Evolutionary conservation across 2,329 filamentous ascomycete species (phyloP).

Genomic region (Aspergillus sp.): DNA sequence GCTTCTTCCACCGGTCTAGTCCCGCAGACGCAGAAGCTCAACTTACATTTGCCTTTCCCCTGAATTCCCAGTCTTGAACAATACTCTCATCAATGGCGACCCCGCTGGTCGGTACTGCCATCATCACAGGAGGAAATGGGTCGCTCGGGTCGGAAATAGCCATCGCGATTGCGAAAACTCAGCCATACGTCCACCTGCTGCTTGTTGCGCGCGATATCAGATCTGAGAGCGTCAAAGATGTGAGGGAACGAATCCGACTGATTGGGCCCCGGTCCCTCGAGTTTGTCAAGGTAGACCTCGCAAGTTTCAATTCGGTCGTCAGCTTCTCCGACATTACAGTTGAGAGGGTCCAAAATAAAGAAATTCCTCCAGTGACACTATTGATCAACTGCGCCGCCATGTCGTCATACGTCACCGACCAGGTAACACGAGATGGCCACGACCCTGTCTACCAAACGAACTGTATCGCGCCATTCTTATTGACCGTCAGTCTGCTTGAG

Average conservation of each 20-base stretch:
- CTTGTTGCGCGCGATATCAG: constrained; percentile 32
- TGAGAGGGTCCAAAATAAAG: constrained; percentile 30
- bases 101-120: constrained; percentile 36
- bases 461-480: constrained; percentile 36
- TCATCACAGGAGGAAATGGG: constrained; percentile 39
- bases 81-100: constrained; percentile 27
- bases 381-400: constrained; percentile 36
- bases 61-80: not conserved
- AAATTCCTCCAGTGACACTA: constrained; percentile 35
- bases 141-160: constrained; percentile 36
- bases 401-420: constrained; percentile 33
- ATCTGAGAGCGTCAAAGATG: constrained; percentile 27
- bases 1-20: not conserved
- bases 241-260: constrained; percentile 29
- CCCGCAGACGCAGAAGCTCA: not conserved
- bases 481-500: constrained; percentile 37
- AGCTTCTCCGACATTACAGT: constrained; percentile 33
- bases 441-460: constrained; percentile 40
- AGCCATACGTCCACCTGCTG: constrained; percentile 37
- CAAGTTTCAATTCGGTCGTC: constrained; percentile 31
- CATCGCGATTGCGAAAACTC: constrained; percentile 34
- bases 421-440: constrained; percentile 32
- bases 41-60: not conserved
- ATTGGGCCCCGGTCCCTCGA: constrained; percentile 37
- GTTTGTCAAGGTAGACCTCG: constrained; percentile 30